phyloP scores from a whole-genome alignment of 208 protist species.

The Leishmania turanica region DNA sequence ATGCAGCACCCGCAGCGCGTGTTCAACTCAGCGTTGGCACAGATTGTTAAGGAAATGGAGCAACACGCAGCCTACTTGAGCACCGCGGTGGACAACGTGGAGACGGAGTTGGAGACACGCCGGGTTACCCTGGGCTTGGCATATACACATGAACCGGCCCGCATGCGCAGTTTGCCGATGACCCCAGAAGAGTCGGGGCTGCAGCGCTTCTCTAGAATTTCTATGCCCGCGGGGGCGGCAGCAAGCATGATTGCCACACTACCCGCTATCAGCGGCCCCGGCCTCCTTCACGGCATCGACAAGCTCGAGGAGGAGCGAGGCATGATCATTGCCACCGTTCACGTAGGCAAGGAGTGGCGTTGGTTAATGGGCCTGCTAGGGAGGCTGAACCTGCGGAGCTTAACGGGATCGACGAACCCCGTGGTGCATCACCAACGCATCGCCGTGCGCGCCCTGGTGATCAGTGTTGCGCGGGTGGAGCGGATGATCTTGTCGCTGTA shows the following conservation, averaged over 20 bases:
- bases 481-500: constrained; percentile 30
- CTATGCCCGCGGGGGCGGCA: not conserved
- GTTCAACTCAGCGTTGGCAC: constrained; percentile 35
- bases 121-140: not conserved
- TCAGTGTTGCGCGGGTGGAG: constrained; percentile 23
- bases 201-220: not conserved
- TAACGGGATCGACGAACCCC: not conserved
- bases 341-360: constrained; percentile 31
- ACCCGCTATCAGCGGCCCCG: not conserved
- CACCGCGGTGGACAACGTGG: constrained; percentile 26
- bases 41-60: constrained; percentile 32
- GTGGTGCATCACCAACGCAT: constrained; percentile 7
- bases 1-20: constrained; percentile 37
- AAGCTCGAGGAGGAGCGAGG: constrained; percentile 15
- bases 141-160: not conserved
- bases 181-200: constrained; percentile 12
- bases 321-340: constrained; percentile 27
- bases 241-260: not conserved
- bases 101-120: constrained; percentile 27
- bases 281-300: constrained; percentile 25
- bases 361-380: constrained; percentile 18
- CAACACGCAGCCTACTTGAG: constrained; percentile 30
- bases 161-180: not conserved
- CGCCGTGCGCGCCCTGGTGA: constrained; percentile 7
- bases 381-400: not conserved